A percentile compares a stretch with the other conserved stretches of the same genome.
Conservation (phyloP, 2,329 filamentous ascomycete genomes). For the Cercospora nicotianae region DNA sequence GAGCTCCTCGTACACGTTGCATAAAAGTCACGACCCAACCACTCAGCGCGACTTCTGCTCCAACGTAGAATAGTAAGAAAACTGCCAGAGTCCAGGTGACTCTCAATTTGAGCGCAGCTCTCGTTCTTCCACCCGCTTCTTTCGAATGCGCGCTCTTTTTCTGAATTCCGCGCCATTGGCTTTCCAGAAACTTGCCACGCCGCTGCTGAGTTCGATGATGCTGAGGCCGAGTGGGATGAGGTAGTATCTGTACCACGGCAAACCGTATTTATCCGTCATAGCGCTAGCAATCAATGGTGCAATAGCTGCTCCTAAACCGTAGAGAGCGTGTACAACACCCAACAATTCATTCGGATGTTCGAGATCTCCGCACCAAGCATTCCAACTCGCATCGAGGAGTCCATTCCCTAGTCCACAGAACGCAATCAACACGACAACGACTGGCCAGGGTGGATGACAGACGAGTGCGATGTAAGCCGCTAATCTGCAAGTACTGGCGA, state of each 20-base stretch:
- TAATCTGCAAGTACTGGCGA: slow-evolving; percentile 61
- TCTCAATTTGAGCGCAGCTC: background rate
- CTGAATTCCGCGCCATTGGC: background rate
- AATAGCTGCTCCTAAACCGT: background rate
- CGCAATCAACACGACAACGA: background rate
- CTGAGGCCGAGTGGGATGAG: background rate
- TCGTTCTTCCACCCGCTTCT: background rate
- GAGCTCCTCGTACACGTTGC: background rate
- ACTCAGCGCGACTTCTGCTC: background rate
- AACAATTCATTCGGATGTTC: background rate
- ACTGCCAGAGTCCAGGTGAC: background rate
- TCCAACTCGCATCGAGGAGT: background rate
- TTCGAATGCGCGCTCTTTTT: background rate
- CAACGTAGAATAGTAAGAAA: background rate
- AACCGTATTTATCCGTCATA: background rate
- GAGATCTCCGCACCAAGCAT: background rate
- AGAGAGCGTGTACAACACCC: background rate
- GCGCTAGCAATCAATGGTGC: background rate
- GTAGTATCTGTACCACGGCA: background rate
- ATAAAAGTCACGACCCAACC: background rate
- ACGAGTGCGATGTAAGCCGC: slow-evolving; percentile 54
- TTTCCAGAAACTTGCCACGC: background rate
- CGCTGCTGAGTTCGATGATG: background rate
- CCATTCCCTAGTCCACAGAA: background rate
- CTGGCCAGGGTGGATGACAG: background rate